phyloP scores from a whole-genome alignment of 345 rosid species.

The Combretum micranthum region DNA sequence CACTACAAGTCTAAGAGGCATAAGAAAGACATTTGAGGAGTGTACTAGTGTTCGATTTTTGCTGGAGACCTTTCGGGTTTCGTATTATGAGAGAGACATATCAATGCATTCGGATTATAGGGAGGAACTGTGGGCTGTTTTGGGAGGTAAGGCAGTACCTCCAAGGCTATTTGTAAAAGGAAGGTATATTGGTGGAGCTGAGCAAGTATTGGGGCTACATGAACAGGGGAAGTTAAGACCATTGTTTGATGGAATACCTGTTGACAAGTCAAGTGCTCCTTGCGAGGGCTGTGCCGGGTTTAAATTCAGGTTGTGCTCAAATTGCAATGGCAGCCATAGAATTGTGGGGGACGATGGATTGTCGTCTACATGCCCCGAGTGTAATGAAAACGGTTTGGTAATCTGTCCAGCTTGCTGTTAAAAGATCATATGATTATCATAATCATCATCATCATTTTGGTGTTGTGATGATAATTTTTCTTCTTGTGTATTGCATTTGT shows the following conservation, averaged over 20 bases:
- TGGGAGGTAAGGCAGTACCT: conserved; percentile 48
- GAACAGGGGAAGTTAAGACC: conserved; percentile 66
- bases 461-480: too few species aligned
- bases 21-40: conserved; percentile 85
- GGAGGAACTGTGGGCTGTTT: conserved; percentile 55
- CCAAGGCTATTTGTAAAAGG: conserved; percentile 80
- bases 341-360: conserved; percentile 21
- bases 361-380: conserved; percentile 39
- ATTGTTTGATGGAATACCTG: conserved; percentile 51
- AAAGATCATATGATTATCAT: too few species aligned
- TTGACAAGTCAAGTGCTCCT: conserved; percentile 16
- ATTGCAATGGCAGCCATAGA: conserved; percentile 68
- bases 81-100: conserved; percentile 64
- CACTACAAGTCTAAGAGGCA: conserved; percentile 70
- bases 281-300: conserved; percentile 54
- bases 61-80: conserved; percentile 53
- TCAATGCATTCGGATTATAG: conserved; percentile 67
- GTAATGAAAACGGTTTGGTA: conserved; percentile 86
- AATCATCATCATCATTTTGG: too few species aligned
- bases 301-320: conserved; percentile 59
- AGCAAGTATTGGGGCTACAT: conserved; percentile 47
- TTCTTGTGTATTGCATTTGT: too few species aligned
- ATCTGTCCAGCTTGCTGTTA: conserved; percentile 58
- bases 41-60: conserved; percentile 61
- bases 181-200: conserved; percentile 80